phyloP scores from a whole-genome alignment of 306 rosid species.

The Pterocarpus macrocarpus region DNA sequence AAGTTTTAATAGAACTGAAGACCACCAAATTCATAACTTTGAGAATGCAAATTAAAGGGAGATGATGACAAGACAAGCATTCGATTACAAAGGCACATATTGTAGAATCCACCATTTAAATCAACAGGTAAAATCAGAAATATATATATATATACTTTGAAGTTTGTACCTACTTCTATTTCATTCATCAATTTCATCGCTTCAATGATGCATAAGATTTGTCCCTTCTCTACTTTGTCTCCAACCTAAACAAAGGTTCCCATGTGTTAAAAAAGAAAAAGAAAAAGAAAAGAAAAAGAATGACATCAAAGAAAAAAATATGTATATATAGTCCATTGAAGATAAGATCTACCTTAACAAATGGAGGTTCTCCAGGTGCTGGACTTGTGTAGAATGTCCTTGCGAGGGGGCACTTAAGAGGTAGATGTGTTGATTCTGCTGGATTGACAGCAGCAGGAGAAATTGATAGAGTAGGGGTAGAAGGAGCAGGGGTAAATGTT shows the following conservation, averaged over 20 bases:
- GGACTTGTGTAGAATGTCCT: constrained; percentile 81
- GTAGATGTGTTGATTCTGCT: constrained; percentile 61
- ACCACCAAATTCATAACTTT: no score
- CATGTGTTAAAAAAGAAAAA: neutral
- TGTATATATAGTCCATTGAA: neutral
- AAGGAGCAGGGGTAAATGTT: constrained; percentile 36
- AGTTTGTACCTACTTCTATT: constrained; percentile 73
- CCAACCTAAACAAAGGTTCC: constrained; percentile 65
- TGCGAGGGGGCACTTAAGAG: constrained; percentile 79
- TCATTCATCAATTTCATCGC: constrained; percentile 94
- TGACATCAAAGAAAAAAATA: neutral
- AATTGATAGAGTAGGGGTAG: constrained; percentile 47
- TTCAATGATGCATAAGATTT: constrained; percentile 75
- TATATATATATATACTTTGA: constrained; percentile 15
- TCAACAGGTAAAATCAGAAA: neutral
- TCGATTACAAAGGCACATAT: constrained; percentile 2
- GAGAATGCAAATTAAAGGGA: neutral
- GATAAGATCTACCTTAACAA: constrained; percentile 68
- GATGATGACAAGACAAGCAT: neutral
- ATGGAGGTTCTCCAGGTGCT: constrained; percentile 74
- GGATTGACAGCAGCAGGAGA: constrained; percentile 59
- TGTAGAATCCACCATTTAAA: neutral
- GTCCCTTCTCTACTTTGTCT: constrained; percentile 81
- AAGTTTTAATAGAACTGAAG: no score
- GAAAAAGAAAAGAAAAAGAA: neutral